Evolutionary conservation across 2,329 filamentous ascomycete species (phyloP).

Genomic region (Diaporthe ilicicola): DNA sequence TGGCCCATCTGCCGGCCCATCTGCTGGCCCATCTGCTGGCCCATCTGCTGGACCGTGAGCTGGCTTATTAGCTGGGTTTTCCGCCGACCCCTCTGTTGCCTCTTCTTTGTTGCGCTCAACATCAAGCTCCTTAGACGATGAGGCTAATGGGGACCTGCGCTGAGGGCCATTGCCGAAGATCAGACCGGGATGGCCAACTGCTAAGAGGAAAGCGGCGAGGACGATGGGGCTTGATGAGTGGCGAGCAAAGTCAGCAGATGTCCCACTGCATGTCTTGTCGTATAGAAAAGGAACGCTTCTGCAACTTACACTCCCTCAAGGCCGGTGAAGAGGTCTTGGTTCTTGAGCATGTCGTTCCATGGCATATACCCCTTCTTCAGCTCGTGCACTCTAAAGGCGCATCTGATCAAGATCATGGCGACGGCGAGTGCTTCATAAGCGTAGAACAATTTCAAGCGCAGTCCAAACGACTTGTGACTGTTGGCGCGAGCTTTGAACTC

Average conservation of each 20-base stretch:
- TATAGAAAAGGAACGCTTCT: background rate
- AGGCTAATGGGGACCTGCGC: background rate
- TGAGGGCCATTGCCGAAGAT: conserved; percentile 1
- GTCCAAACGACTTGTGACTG: conserved; percentile 22
- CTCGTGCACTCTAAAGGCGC: conserved; percentile 71
- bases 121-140: conserved; percentile 5
- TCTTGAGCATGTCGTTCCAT: conserved; percentile 50
- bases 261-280: too few species aligned
- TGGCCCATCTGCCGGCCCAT: too few species aligned
- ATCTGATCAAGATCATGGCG: conserved; percentile 67
- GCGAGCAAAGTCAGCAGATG: background rate
- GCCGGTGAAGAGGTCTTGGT: conserved; percentile 35
- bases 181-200: conserved; percentile 30
- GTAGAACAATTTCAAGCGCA: conserved; percentile 58
- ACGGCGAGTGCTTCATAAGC: conserved; percentile 61
- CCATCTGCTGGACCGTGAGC: too few species aligned
- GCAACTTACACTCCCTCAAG: conserved; percentile 30
- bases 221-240: conserved; percentile 13
- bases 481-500: background rate
- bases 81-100: background rate
- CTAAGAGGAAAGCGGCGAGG: conserved; percentile 16
- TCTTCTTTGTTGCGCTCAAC: background rate
- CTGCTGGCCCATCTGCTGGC: too few species aligned
- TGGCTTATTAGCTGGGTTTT: background rate
- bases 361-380: conserved; percentile 69